Percentiles rank a stretch among this genome's conserved stretches.
phyloP scores from a whole-genome alignment of 352 stramenopile genomes.

The Globisporangium yorkense region DNA sequence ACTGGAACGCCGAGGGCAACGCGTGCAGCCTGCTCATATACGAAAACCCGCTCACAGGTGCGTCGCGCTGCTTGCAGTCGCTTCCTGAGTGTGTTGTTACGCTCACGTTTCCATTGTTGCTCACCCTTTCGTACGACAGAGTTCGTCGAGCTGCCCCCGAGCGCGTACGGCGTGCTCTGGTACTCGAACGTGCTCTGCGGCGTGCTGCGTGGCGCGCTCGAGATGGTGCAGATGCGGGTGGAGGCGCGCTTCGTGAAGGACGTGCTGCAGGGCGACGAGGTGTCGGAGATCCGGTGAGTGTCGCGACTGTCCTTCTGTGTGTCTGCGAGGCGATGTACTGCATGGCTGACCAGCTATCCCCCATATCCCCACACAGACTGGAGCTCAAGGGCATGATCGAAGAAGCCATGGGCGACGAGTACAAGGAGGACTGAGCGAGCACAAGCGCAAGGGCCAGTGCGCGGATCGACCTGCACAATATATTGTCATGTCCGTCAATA shows the following conservation, averaged over 20 bases:
- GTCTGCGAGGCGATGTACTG: background rate
- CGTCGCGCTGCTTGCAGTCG: background rate
- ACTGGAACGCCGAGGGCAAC: constrained; percentile 86
- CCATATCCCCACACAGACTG: constrained; percentile 26
- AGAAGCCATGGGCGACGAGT: constrained; percentile 84
- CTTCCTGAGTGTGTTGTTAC: background rate
- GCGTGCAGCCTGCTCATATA: constrained; percentile 93
- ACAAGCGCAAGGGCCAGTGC: background rate
- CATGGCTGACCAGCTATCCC: background rate
- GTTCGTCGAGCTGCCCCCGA: constrained; percentile 88
- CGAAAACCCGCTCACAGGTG: constrained; percentile 93
- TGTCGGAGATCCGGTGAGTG: constrained; percentile 74
- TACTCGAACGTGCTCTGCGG: constrained; percentile 97
- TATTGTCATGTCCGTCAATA: background rate
- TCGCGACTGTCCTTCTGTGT: background rate
- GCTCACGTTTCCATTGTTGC: background rate
- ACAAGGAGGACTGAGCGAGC: constrained; percentile 72
- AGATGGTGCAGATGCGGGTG: constrained; percentile 92
- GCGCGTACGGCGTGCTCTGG: constrained; percentile 87
- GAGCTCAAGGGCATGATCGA: constrained; percentile 89
- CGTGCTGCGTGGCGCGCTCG: constrained; percentile 92
- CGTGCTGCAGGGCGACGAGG: constrained; percentile 78
- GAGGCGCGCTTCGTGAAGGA: constrained; percentile 84
- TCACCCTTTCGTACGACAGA: constrained; percentile 26
- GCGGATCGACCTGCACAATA: background rate